A percentile compares a stretch with the other conserved stretches of the same genome.
Conservation (phyloP, 1,284 basidiomycete genomes). For the Apiotrichum mycotoxinovorans region DNA sequence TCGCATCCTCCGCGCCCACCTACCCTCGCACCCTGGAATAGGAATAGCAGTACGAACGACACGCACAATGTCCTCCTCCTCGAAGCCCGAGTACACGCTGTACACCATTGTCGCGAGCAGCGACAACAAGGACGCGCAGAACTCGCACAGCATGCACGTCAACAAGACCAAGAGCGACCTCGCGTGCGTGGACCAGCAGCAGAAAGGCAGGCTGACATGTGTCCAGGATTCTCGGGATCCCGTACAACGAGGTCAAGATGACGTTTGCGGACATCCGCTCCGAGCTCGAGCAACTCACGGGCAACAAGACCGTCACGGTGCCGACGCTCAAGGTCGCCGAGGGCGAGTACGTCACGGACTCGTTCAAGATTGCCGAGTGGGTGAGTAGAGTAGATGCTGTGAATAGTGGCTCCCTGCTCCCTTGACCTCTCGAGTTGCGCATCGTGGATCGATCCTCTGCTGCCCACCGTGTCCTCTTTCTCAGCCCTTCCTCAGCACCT, state of each 20-base stretch:
- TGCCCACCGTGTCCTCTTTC: no score
- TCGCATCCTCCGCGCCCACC: no score
- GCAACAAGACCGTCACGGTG: slow-evolving; percentile 28
- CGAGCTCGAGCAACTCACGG: slow-evolving; percentile 23
- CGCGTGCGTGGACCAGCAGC: not conserved
- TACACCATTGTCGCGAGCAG: slow-evolving; percentile 1
- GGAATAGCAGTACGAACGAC: no score
- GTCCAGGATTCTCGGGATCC: slow-evolving; percentile 24
- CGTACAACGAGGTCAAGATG: slow-evolving; percentile 6
- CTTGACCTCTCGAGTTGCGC: no score
- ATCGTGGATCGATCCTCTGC: no score
- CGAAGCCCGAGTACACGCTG: not conserved
- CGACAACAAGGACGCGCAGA: not conserved
- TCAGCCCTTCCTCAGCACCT: no score
- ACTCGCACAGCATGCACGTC: not conserved
- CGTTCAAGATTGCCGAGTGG: slow-evolving; percentile 30
- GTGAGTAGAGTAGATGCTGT: slow-evolving; percentile 9
- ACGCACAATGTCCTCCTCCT: no score
- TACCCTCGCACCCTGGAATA: no score
- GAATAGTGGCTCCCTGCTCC: no score
- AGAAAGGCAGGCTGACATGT: not conserved
- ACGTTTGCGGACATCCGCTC: slow-evolving; percentile 28
- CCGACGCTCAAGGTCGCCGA: slow-evolving; percentile 26
- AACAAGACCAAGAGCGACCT: slow-evolving; percentile 8
- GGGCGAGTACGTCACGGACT: slow-evolving; percentile 26